These are phyloP conservation scores for Raphidocelis subcapitata DNA, from an alignment of 139 green algal species.

Conservation along the genomic window DNA sequence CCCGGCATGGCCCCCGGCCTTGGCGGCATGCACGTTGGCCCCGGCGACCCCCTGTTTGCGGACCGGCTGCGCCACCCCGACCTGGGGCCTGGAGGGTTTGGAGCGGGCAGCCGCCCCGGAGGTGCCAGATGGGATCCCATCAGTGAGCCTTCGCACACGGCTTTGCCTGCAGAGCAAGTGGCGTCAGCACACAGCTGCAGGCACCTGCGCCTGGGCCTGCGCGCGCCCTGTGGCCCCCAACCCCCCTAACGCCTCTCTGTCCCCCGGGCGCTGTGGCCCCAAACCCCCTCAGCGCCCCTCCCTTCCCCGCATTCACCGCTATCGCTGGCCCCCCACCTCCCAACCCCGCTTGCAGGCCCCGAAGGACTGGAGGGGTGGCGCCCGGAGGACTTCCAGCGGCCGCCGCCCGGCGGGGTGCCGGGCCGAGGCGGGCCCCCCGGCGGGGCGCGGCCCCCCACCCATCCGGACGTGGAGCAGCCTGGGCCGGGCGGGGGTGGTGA, in stretches of 20 bases:
- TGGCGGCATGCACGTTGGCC: slow-evolving; percentile 32
- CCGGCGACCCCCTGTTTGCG: slow-evolving; percentile 27
- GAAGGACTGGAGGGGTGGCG: slow-evolving; percentile 42
- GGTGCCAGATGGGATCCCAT: slow-evolving; percentile 25
- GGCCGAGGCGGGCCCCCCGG: slow-evolving; percentile 10
- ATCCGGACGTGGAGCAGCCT: slow-evolving; percentile 44
- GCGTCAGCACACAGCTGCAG: too few species aligned
- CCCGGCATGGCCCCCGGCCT: background rate
- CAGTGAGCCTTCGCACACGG: slow-evolving; percentile 5
- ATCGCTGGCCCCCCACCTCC: too few species aligned
- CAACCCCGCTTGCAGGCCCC: too few species aligned
- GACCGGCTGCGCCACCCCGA: slow-evolving; percentile 6
- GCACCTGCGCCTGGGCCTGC: too few species aligned
- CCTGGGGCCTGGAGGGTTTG: too few species aligned
- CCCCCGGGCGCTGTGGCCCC: too few species aligned
- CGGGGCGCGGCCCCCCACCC: slow-evolving; percentile 1
- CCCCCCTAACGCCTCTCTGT: too few species aligned
- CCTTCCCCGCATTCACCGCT: too few species aligned
- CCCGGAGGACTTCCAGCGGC: slow-evolving; percentile 38
- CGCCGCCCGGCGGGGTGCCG: background rate
- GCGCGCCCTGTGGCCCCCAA: too few species aligned
- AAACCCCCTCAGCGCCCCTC: too few species aligned
- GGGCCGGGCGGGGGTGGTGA: slow-evolving; percentile 33
- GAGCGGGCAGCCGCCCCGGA: background rate
- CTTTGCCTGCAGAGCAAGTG: too few species aligned